Evolutionary conservation across 1,284 basidiomycete genomes (phyloP).

Genomic region (Cutaneotrichosporon sp.): DNA sequence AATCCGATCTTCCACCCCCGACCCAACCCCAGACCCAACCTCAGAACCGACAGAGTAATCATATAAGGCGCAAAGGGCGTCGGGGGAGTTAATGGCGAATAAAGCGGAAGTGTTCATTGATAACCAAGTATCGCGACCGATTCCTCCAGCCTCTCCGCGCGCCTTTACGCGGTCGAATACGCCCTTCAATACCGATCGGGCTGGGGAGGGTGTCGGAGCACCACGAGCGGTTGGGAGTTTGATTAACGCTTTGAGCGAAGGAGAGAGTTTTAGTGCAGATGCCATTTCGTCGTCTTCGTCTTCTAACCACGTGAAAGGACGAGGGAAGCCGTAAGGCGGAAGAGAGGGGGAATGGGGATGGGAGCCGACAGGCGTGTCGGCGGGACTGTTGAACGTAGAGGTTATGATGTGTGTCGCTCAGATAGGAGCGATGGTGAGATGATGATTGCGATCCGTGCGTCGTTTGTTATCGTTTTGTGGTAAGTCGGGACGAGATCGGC

Average conservation of each 20-base stretch:
- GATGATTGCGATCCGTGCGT: too few species aligned
- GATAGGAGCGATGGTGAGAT: too few species aligned
- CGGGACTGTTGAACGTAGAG: background rate
- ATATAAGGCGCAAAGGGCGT: slow-evolving; percentile 41
- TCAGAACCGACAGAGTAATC: slow-evolving; percentile 31
- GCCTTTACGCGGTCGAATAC: slow-evolving; percentile 39
- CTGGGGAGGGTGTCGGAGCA: slow-evolving; percentile 37
- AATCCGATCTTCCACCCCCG: too few species aligned
- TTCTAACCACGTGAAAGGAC: background rate
- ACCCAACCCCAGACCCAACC: too few species aligned
- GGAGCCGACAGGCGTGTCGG: background rate
- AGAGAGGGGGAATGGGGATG: background rate
- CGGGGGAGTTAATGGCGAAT: slow-evolving; percentile 49
- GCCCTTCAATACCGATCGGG: slow-evolving; percentile 15
- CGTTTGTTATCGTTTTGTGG: too few species aligned
- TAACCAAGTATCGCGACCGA: slow-evolving; percentile 39
- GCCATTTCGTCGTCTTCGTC: slow-evolving; percentile 15
- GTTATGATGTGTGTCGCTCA: background rate
- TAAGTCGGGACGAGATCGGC: too few species aligned
- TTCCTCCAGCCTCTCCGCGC: slow-evolving; percentile 25
- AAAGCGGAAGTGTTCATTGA: slow-evolving; percentile 42
- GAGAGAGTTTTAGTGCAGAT: slow-evolving; percentile 39
- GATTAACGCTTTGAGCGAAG: slow-evolving; percentile 47
- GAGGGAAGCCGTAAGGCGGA: background rate
- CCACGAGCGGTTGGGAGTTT: slow-evolving; percentile 35